A percentile compares a stretch with the other conserved stretches of the same genome.
phyloP scores from a whole-genome alignment of 1,284 basidiomycete species.

The Cryptococcus floricola region DNA sequence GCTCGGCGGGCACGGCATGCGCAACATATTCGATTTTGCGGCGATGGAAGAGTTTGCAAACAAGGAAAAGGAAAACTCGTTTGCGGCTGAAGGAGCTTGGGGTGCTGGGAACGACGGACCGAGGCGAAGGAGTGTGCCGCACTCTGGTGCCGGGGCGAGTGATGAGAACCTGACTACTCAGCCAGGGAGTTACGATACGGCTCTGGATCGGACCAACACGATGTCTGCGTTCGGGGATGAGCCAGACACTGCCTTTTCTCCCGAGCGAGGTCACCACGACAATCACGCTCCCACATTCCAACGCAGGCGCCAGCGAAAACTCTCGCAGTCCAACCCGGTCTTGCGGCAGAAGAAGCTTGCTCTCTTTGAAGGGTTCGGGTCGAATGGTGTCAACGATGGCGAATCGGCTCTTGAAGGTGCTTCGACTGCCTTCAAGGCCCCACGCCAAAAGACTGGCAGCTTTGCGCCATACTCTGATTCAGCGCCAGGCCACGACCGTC shows the following conservation, averaged over 20 bases:
- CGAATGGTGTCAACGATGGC: constrained; percentile 45
- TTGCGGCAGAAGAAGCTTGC: constrained; percentile 76
- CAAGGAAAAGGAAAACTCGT: constrained; percentile 58
- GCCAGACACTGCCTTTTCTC: constrained; percentile 26
- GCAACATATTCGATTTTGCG: constrained; percentile 65
- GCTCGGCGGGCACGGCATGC: constrained; percentile 22
- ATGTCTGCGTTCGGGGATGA: constrained; percentile 31
- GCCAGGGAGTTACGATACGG: constrained; percentile 20
- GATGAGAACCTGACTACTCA: constrained; percentile 12
- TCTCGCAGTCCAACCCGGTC: constrained; percentile 70
- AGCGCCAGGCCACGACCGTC: constrained; percentile 71
- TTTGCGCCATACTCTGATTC: constrained; percentile 36
- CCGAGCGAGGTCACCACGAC: constrained; percentile 20
- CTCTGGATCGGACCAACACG: constrained; percentile 21
- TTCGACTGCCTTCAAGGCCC: constrained; percentile 40
- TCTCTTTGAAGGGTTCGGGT: constrained; percentile 70
- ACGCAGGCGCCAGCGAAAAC: constrained; percentile 67
- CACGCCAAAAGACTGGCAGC: constrained; percentile 30
- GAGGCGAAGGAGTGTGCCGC: constrained; percentile 11
- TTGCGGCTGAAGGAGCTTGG: constrained; percentile 22
- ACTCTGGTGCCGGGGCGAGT: constrained; percentile 5
- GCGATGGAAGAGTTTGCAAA: constrained; percentile 75
- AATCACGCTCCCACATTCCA: constrained; percentile 39
- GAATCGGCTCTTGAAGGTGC: constrained; percentile 36
- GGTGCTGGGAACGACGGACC: constrained; percentile 20